These are phyloP conservation scores for Acacia pycnantha DNA, from an alignment of 331 rosid species.

Conservation along the genomic window DNA sequence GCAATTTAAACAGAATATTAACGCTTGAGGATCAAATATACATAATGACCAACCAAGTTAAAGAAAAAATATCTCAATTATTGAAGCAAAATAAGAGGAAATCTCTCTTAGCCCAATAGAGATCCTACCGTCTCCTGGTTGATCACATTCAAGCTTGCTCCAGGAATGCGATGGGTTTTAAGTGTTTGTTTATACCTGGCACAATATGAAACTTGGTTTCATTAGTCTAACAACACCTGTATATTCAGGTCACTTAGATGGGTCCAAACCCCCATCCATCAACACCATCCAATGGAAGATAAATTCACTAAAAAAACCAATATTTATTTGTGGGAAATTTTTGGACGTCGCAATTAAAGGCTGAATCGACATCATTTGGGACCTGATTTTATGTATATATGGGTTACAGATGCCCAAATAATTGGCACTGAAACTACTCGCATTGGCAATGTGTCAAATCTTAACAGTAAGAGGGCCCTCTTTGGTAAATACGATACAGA, in stretches of 20 bases:
- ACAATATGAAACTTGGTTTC: not conserved
- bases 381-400: not conserved
- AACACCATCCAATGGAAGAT: slow-evolving; percentile 35
- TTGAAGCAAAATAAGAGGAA: not conserved
- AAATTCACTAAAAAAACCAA: not conserved
- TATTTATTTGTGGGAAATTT: not conserved
- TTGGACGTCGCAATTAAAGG: not conserved
- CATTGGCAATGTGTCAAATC: not conserved
- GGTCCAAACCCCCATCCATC: slow-evolving; percentile 34
- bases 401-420: not conserved
- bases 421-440: not conserved
- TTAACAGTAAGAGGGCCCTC: not conserved
- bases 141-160: not conserved
- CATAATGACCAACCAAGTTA: not conserved
- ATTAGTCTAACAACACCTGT: not conserved
- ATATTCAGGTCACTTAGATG: slow-evolving; percentile 19
- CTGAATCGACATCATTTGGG: not conserved
- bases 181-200: not conserved
- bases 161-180: not conserved
- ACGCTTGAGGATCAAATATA: not conserved
- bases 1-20: not conserved
- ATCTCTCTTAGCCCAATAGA: too few relatives aligned
- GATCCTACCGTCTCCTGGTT: not conserved
- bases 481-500: not conserved
- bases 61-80: not conserved